Conservation (phyloP, 108 stramenopile species). For the Fragilariopsis cylindrus region DNA sequence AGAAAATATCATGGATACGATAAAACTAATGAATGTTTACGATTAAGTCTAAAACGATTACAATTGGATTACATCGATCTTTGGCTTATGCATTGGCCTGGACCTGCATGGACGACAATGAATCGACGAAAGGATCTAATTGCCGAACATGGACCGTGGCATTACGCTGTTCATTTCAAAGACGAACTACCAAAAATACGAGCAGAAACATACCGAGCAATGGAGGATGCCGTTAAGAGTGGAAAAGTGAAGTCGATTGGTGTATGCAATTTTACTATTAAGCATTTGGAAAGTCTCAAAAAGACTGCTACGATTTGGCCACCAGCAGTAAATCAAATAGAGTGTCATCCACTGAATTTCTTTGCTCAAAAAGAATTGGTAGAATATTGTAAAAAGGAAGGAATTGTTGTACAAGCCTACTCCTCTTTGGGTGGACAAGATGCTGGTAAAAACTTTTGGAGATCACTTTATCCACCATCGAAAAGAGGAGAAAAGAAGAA, state of each 20-base stretch:
- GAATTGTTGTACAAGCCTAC: conserved; percentile 77
- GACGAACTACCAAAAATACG: conserved; percentile 51
- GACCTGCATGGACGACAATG: conserved; percentile 54
- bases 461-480: conserved; percentile 29
- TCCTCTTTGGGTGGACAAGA: conserved; percentile 82
- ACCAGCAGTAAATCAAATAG: conserved; percentile 87
- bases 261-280: conserved; percentile 73
- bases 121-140: conserved; percentile 37
- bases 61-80: conserved; percentile 60
- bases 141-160: conserved; percentile 46
- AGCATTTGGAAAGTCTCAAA: conserved; percentile 52
- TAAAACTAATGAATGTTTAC: conserved; percentile 55
- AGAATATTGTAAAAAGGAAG: conserved; percentile 68
- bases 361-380: conserved; percentile 64
- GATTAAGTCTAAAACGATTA: conserved; percentile 59
- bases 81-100: conserved; percentile 84
- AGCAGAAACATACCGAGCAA: conserved; percentile 82
- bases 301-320: conserved; percentile 65
- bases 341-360: conserved; percentile 66
- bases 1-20: conserved; percentile 81
- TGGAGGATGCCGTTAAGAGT: conserved; percentile 70
- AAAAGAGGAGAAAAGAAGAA: conserved; percentile 14
- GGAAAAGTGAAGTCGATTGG: conserved; percentile 72
- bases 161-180: conserved; percentile 42
- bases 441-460: conserved; percentile 53